Base-by-base conservation (phyloP, 352 stramenopile genomes). In the Plasmopara viticola region DNA sequence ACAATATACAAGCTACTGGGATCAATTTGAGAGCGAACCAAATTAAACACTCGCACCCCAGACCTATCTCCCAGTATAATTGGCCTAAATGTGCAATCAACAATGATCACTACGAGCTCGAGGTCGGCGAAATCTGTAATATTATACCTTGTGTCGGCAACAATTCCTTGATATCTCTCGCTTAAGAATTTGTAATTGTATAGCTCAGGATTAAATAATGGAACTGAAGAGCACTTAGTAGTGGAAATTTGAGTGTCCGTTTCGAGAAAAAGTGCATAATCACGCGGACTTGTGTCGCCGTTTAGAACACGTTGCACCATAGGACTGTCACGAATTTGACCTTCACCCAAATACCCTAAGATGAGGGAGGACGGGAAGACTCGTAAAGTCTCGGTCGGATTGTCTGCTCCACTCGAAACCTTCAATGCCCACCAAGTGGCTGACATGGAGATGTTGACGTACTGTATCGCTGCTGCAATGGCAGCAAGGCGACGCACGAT, bases 101-200 rank as follows among this genome's bases (percentile, higher is more conserved):
- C 20, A 25, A 25, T 3, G 20, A 25, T 25, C 20, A 25, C 20
- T 25, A 25, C 20, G 20, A 25, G 20, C 20, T 25, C 20, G 20
- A 25, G 20, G 20, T 25, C 20, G 20, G 20, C 20, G 3, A 25
- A 25, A 25, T 25, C 20, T 25, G 20, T 25, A 25, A 25, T 25
- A 25, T 25, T 25, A 25, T 25, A 25, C 20, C 20, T 25, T 25
- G 20, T 25, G 3, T 25, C 20, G 20, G 20, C 20, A 25, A 25
- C 20, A 25, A 25, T 25, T 25, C 20, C 54, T 0, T 53, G 29
- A 9, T 68, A 75, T 10, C 57, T 58, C 5, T 48, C 39, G 10
- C 56, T 67, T 47, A 79, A 44, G 35, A 70, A 81, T 0, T 44
- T 29, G 50, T 79, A 55, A 9, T 58, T 58, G 60, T 83, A 74